Evolutionary conservation across 2,329 filamentous ascomycete genomes (phyloP).

Genomic region (Cryphonectria japonica): DNA sequence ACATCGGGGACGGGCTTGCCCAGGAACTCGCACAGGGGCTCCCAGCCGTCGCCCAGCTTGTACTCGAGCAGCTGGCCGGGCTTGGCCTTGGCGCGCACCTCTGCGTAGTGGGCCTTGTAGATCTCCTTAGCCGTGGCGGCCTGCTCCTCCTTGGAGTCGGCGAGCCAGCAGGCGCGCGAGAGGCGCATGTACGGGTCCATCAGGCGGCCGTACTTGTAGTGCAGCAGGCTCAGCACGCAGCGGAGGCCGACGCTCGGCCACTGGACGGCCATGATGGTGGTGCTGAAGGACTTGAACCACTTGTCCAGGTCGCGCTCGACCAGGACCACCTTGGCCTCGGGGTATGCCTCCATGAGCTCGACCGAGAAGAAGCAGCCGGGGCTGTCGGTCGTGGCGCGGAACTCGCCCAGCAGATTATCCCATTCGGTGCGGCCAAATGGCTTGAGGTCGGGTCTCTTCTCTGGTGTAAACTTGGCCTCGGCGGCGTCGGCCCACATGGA

Average conservation of each 20-base stretch:
- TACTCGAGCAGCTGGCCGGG: conserved; percentile 23
- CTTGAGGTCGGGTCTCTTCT: conserved; percentile 18
- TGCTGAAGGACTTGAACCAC: conserved; percentile 37
- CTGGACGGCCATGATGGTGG: conserved; percentile 25
- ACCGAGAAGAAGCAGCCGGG: conserved; percentile 27
- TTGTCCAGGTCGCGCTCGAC: conserved; percentile 39
- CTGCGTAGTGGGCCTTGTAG: conserved; percentile 24
- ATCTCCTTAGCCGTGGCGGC: conserved; percentile 22
- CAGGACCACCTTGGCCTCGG: conserved; percentile 48
- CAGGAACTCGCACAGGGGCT: conserved; percentile 25
- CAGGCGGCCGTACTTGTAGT: conserved; percentile 22
- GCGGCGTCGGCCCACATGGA: conserved; percentile 23
- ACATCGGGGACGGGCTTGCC: conserved; percentile 25
- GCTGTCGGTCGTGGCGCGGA: conserved; percentile 22
- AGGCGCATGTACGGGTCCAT: conserved; percentile 24
- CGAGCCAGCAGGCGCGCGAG: conserved; percentile 12
- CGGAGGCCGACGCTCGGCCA: conserved; percentile 21
- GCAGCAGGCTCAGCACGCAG: conserved; percentile 17
- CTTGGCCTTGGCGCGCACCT: conserved; percentile 20
- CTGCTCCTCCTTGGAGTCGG: conserved; percentile 23
- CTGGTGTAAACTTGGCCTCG: conserved; percentile 25
- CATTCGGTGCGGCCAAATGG: conserved; percentile 23
- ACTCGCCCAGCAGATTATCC: conserved; percentile 26
- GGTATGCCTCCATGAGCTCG: conserved; percentile 48
- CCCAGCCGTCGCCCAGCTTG: conserved; percentile 28